phyloP scores from a whole-genome alignment of 306 rosid species.

The Arachis stenosperma region DNA sequence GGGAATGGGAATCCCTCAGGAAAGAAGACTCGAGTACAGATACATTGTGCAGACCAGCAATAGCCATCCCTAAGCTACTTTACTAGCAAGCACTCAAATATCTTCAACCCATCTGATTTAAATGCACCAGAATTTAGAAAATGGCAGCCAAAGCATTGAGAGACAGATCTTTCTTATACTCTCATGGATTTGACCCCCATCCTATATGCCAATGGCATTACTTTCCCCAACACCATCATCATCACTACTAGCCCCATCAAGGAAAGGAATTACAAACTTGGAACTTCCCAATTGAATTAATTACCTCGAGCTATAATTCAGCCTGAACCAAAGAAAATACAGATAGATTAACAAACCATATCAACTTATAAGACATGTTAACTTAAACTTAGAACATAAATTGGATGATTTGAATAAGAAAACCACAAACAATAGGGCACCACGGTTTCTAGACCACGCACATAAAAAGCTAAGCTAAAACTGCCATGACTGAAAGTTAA shows the following conservation, averaged over 20 bases:
- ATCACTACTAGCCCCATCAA: conserved; percentile 38
- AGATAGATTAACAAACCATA: conserved; percentile 14
- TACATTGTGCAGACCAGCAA: conserved; percentile 84
- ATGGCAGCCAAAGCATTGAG: conserved; percentile 37
- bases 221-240: conserved; percentile 19
- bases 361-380: not conserved
- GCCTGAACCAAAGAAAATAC: conserved; percentile 51
- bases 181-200: conserved; percentile 35
- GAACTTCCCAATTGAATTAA: conserved; percentile 29
- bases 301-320: conserved; percentile 33
- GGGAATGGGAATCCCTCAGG: conserved; percentile 76
- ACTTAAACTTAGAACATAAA: conserved; percentile 11
- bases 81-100: conserved; percentile 38
- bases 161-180: conserved; percentile 45
- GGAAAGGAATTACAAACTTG: conserved; percentile 27
- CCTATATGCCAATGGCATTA: conserved; percentile 21
- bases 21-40: conserved; percentile 82
- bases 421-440: not conserved
- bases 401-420: not conserved
- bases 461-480: conserved; percentile 6
- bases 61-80: conserved; percentile 67
- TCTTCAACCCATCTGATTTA: conserved; percentile 53
- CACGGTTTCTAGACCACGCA: not conserved
- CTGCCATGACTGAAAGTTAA: not conserved
- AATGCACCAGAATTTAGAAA: conserved; percentile 48